Evolutionary conservation across 148 eudicot species (phyloP).

Genomic region (Limonium bicolor): DNA sequence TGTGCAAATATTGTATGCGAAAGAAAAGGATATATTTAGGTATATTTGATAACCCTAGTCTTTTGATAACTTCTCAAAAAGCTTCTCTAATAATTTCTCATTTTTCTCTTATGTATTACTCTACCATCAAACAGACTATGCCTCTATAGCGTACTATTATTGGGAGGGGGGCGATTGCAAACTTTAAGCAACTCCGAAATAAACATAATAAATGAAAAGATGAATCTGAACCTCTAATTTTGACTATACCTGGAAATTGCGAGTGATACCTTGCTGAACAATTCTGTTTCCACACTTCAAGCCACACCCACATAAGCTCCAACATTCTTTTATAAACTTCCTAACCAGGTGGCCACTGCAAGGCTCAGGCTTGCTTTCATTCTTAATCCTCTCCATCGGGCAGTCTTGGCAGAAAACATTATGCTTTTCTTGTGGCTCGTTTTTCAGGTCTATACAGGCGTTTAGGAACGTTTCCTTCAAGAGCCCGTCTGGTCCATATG

Average conservation of each 20-base stretch:
- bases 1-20: too few species aligned
- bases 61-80: too few species aligned
- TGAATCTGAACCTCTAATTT: neutral
- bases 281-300: slow-evolving; percentile 54
- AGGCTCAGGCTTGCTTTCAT: slow-evolving; percentile 20
- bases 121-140: too few species aligned
- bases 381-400: slow-evolving; percentile 38
- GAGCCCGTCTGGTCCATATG: slow-evolving; percentile 50
- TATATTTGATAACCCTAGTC: too few species aligned
- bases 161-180: too few species aligned
- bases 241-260: slow-evolving; percentile 39
- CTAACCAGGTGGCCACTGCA: slow-evolving; percentile 53
- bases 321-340: slow-evolving; percentile 58
- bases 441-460: slow-evolving; percentile 19
- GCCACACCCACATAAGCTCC: slow-evolving; percentile 67
- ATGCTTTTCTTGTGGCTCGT: slow-evolving; percentile 19
- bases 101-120: too few species aligned
- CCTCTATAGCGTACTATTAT: too few species aligned
- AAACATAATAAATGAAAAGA: too few species aligned
- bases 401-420: slow-evolving; percentile 37
- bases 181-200: too few species aligned
- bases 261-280: slow-evolving; percentile 44
- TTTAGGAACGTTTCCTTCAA: slow-evolving; percentile 29
- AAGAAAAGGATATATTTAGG: too few species aligned
- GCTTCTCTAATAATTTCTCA: too few species aligned